Conservation (phyloP, 345 rosid genomes). For the Pistacia vera region DNA sequence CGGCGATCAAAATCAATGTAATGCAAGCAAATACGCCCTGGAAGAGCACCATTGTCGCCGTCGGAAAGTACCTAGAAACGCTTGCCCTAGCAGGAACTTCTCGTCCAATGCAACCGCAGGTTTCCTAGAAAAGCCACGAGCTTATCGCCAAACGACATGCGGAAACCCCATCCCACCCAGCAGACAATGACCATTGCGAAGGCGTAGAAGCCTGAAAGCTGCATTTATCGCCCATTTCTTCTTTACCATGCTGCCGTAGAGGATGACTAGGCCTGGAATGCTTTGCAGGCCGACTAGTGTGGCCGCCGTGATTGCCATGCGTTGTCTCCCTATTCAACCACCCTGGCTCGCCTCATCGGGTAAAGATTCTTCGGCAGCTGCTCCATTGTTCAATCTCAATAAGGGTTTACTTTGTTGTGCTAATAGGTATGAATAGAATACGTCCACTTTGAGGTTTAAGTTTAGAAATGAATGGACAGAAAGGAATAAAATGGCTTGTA, state of each 20-base stretch:
- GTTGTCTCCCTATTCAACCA: constrained; percentile 57
- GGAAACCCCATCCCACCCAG: constrained; percentile 59
- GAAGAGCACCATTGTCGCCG: constrained; percentile 52
- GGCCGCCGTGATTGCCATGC: constrained; percentile 66
- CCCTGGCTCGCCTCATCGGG: constrained; percentile 43
- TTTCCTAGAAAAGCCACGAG: constrained; percentile 38
- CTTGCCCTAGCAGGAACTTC: constrained; percentile 33
- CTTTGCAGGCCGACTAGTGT: constrained; percentile 49
- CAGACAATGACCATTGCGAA: constrained; percentile 45
- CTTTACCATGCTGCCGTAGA: constrained; percentile 49
- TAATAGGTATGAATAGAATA: no score
- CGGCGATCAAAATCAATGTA: constrained; percentile 48
- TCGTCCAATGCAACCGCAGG: constrained; percentile 41
- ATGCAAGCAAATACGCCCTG: constrained; percentile 45
- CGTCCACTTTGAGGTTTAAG: not conserved
- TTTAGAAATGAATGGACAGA: not conserved
- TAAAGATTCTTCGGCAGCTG: constrained; percentile 38
- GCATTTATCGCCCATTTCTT: constrained; percentile 61
- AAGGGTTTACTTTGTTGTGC: not conserved
- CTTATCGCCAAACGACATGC: constrained; percentile 54
- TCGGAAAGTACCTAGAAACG: constrained; percentile 43
- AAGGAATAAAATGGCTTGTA: not conserved
- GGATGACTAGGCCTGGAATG: constrained; percentile 50
- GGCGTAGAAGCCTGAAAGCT: constrained; percentile 52
- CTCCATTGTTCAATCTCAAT: constrained; percentile 19